Conservation (phyloP, 2,329 filamentous ascomycete species). For the Esteya vermicola region DNA sequence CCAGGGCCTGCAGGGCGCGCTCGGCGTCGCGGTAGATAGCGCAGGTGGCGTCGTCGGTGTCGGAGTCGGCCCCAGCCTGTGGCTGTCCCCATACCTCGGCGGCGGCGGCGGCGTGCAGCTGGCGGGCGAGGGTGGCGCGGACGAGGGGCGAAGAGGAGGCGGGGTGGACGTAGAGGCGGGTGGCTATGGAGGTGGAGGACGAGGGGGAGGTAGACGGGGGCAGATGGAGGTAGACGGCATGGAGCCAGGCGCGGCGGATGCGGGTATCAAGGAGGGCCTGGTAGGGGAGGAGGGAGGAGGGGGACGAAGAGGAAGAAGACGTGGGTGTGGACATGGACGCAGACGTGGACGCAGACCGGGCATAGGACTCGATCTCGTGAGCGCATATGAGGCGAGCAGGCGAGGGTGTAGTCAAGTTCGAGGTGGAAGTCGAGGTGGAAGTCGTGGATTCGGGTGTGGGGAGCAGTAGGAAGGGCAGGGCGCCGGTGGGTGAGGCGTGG, state of each 20-base stretch:
- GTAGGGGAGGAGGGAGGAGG: no score
- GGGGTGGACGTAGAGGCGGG: constrained; percentile 55
- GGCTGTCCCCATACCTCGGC: constrained; percentile 31
- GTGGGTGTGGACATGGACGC: no score
- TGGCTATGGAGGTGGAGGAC: constrained; percentile 57
- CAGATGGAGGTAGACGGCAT: constrained; percentile 57
- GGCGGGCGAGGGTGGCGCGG: constrained; percentile 43
- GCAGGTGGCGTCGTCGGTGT: constrained; percentile 16
- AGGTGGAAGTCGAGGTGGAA: no score
- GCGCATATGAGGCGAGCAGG: constrained; percentile 12
- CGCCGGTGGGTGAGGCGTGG: constrained; percentile 79
- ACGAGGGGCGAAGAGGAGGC: constrained; percentile 48
- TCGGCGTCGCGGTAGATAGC: constrained; percentile 28
- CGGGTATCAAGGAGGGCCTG: constrained; percentile 59
- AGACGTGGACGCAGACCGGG: no score
- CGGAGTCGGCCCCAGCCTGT: constrained; percentile 18
- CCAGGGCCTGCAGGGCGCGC: constrained; percentile 32
- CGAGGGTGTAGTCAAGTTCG: no score
- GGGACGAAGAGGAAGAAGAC: no score
- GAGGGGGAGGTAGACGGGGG: constrained; percentile 24
- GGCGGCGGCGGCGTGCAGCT: constrained; percentile 60
- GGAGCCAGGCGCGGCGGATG: constrained; percentile 80
- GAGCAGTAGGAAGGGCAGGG: constrained; percentile 79
- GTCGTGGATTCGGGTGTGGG: no score
- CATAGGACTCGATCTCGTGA: constrained; percentile 13